Evolutionary conservation across 2,329 filamentous ascomycete species (phyloP).

Genomic region (Diaporthe sp.): DNA sequence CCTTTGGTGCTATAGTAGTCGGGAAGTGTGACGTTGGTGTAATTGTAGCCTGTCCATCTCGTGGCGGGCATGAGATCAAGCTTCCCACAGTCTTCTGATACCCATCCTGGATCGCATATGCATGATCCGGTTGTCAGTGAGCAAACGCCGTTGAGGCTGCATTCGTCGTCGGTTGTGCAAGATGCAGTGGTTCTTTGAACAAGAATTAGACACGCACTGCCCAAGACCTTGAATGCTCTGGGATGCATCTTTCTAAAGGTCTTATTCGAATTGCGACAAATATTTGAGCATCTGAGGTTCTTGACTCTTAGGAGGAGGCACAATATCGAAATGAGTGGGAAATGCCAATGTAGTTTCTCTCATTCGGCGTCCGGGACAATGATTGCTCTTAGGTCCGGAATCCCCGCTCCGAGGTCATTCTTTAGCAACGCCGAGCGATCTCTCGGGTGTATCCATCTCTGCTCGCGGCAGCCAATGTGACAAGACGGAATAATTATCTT

Average conservation of each 20-base stretch:
- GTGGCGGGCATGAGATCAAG: slow-evolving; percentile 9
- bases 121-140: not conserved
- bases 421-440: not conserved
- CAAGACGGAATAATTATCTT: not conserved
- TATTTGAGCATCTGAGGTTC: not conserved
- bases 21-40: slow-evolving; percentile 38
- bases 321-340: too few species aligned
- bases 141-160: slow-evolving; percentile 1
- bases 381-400: not conserved
- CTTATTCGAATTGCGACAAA: too few species aligned
- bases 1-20: slow-evolving; percentile 41
- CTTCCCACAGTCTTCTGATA: not conserved
- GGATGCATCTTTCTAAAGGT: not conserved
- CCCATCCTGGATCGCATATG: slow-evolving; percentile 3
- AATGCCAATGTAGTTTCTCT: not conserved
- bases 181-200: not conserved
- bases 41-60: slow-evolving; percentile 22
- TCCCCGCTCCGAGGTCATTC: slow-evolving; percentile 4
- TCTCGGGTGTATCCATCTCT: not conserved
- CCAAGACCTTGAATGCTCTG: not conserved
- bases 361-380: slow-evolving; percentile 6
- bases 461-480: not conserved
- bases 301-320: not conserved
- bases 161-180: slow-evolving; percentile 3
- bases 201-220: not conserved